Evolutionary conservation across 2,329 filamentous ascomycete genomes (phyloP).

Genomic region (Monosporascus sp.): DNA sequence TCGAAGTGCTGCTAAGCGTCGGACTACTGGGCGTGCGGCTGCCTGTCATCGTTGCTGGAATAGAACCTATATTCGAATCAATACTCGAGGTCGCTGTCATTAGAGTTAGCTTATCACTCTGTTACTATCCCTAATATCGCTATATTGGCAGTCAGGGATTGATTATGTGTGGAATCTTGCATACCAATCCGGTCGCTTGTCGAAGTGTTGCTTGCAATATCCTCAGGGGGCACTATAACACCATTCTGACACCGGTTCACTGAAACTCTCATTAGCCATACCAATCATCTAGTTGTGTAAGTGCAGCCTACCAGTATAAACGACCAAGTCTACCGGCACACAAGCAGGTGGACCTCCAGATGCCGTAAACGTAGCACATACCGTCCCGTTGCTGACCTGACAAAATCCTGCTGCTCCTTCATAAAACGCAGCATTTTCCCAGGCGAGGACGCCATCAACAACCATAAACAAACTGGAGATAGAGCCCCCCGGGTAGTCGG

Average conservation of each 20-base stretch:
- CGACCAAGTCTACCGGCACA: slow-evolving; percentile 6
- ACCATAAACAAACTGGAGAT: slow-evolving; percentile 7
- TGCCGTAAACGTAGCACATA: slow-evolving; percentile 12
- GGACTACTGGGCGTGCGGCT: too few species aligned
- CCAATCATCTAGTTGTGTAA: not conserved
- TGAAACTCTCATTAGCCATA: not conserved
- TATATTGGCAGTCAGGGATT: not conserved
- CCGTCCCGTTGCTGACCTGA: slow-evolving; percentile 1
- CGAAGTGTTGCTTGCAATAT: not conserved
- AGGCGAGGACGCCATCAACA: slow-evolving; percentile 9
- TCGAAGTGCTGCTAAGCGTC: too few species aligned
- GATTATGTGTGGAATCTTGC: not conserved
- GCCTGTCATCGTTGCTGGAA: too few species aligned
- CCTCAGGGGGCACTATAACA: not conserved
- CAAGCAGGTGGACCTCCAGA: slow-evolving; percentile 6
- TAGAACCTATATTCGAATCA: too few species aligned
- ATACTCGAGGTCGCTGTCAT: too few species aligned
- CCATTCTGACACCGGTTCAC: slow-evolving; percentile 7
- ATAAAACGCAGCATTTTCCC: slow-evolving; percentile 11
- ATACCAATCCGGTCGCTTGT: not conserved
- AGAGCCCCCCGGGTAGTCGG: slow-evolving; percentile 2
- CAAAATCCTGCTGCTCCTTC: slow-evolving; percentile 12
- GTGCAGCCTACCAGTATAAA: slow-evolving; percentile 11
- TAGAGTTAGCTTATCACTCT: too few species aligned
- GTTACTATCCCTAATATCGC: too few species aligned